phyloP scores from a whole-genome alignment of 345 rosid genomes.

The Arabis hirsuta region DNA sequence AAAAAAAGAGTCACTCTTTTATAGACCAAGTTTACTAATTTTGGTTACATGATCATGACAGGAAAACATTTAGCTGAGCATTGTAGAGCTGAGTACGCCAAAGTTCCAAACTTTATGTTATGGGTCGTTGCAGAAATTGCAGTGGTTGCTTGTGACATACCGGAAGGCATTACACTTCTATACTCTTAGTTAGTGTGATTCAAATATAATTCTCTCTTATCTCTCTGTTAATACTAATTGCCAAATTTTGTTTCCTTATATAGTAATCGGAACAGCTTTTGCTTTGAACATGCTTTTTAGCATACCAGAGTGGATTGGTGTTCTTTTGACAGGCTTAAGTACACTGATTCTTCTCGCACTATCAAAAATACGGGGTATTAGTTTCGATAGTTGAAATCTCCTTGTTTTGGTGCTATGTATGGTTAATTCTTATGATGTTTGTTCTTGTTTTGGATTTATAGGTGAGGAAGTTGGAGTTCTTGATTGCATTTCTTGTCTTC shows the following conservation, averaged over 20 bases:
- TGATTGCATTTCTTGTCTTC: constrained; percentile 79
- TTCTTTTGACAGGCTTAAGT: constrained; percentile 89
- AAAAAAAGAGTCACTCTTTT: neutral
- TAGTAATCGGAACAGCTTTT: constrained; percentile 96
- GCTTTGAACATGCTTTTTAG: constrained; percentile 95
- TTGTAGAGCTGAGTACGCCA: constrained; percentile 80
- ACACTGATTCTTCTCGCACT: constrained; percentile 81
- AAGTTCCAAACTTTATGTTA: constrained; percentile 69
- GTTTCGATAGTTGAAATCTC: neutral
- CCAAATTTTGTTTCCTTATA: neutral
- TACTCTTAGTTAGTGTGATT: constrained; percentile 15
- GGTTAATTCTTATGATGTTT: constrained; percentile 14
- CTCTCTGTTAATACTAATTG: constrained; percentile 10
- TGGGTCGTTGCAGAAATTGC: constrained; percentile 94
- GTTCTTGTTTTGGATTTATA: constrained; percentile 34
- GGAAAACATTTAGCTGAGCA: constrained; percentile 97
- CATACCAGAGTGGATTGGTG: constrained; percentile 88
- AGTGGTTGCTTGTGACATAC: constrained; percentile 95
- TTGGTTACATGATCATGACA: constrained; percentile 24
- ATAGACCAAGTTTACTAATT: neutral
- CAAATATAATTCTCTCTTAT: neutral
- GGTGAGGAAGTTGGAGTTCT: constrained; percentile 91
- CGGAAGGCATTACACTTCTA: constrained; percentile 63
- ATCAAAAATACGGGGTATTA: constrained; percentile 79
- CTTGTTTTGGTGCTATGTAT: neutral